Evolutionary conservation across 768 basidiomycete species (phyloP).

Genomic region (Phaffia australis): DNA sequence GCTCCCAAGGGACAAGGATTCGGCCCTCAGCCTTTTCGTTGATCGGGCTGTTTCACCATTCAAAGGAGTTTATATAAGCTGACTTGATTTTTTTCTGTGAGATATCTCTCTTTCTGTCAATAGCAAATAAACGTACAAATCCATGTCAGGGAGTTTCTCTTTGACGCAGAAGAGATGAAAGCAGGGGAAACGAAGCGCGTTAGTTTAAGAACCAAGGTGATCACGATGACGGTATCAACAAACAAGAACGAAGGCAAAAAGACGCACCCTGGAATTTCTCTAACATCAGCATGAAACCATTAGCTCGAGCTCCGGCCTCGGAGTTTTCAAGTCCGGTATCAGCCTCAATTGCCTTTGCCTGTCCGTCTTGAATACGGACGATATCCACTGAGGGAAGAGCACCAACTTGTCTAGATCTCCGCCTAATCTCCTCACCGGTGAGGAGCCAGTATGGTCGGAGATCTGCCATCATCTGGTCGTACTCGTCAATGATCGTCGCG

Average conservation of each 20-base stretch:
- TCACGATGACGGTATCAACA: background rate
- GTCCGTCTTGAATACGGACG: conserved; percentile 63
- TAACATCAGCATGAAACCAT: conserved; percentile 65
- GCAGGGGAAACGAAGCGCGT: background rate
- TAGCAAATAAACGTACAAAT: conserved; percentile 45
- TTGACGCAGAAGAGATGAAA: background rate
- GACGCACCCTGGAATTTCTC: conserved; percentile 48
- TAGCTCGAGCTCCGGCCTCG: conserved; percentile 66
- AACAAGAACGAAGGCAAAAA: background rate
- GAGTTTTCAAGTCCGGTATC: conserved; percentile 49
- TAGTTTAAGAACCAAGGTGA: conserved; percentile 10
- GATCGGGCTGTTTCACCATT: conserved; percentile 45
- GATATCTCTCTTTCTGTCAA: too few relatives aligned
- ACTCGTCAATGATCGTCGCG: conserved; percentile 79
- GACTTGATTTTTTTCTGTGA: too few relatives aligned
- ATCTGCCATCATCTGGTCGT: conserved; percentile 61
- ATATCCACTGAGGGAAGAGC: conserved; percentile 72
- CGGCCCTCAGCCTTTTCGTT: conserved; percentile 90
- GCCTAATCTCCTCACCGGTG: conserved; percentile 58
- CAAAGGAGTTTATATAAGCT: too few relatives aligned
- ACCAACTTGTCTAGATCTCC: conserved; percentile 53
- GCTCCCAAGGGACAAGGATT: conserved; percentile 86
- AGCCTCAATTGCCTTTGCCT: conserved; percentile 51
- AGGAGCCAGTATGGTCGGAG: conserved; percentile 75
- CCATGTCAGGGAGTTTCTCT: conserved; percentile 76